A percentile compares a stretch with the other conserved stretches of the same genome.
phyloP scores from a whole-genome alignment of 768 basidiomycete genomes.

The Lactifluus subvellereus region DNA sequence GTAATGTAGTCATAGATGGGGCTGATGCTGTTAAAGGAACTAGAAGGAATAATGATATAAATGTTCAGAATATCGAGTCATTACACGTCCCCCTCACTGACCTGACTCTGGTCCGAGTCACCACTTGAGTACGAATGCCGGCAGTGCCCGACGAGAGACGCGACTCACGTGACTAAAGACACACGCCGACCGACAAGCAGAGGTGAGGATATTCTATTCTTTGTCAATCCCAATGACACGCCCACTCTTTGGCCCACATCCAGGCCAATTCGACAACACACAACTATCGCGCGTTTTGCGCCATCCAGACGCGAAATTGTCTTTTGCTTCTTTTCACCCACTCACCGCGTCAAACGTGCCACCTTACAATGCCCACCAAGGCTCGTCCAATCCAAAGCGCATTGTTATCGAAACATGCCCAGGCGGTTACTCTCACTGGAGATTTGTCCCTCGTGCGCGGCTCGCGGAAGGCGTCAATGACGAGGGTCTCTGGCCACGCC shows the following conservation, averaged over 20 bases:
- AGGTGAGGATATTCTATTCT: not conserved
- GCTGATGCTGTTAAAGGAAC: not conserved
- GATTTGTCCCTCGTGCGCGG: constrained; percentile 70
- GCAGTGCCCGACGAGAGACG: not conserved
- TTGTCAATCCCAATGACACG: constrained; percentile 9
- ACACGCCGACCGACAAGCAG: not conserved
- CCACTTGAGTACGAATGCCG: too few relatives aligned
- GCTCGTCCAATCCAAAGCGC: constrained; percentile 54
- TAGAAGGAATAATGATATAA: constrained; percentile 3
- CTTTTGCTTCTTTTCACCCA: constrained; percentile 72
- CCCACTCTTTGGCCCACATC: constrained; percentile 38
- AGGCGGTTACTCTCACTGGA: constrained; percentile 50
- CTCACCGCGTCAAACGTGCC: constrained; percentile 37
- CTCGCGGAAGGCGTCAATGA: constrained; percentile 50
- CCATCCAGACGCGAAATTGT: constrained; percentile 49
- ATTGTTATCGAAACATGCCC: constrained; percentile 65
- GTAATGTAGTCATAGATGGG: constrained; percentile 35
- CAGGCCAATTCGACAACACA: constrained; percentile 61
- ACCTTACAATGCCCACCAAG: constrained; percentile 29
- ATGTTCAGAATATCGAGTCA: constrained; percentile 10
- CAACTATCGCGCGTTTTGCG: constrained; percentile 62
- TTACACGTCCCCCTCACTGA: not conserved
- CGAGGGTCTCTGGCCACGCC: constrained; percentile 68
- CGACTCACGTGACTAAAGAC: not conserved
- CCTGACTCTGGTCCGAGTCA: not conserved